Evolutionary conservation across 2,329 filamentous ascomycete species (phyloP), one percentile per base, ranked within the genome.

Genomic region (Talaromyces albobiverticillius): DNA sequence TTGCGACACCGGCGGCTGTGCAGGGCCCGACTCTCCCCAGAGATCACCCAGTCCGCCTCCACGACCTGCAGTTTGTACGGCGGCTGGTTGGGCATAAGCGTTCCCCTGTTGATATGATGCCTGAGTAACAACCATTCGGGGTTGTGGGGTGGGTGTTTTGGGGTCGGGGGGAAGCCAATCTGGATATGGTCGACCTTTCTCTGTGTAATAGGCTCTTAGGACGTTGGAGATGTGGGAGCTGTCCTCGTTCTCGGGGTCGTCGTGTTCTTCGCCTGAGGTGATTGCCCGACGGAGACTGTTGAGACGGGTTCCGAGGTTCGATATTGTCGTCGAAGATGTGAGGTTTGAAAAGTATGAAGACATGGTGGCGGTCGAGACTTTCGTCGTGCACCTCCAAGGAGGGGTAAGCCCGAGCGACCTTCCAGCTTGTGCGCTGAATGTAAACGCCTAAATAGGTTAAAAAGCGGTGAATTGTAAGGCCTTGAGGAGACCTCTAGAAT

Each of bases 161-260:
- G 90, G 92, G 70, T 96, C 90, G 5, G 89, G 86, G 7, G 92
- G 90, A 7, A 97, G 85, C 93, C 94, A 97, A 62, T 79, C 75
- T 1, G 94, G 94, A 59, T 92, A 88, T 1, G 85, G 80, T 20
- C 86, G 85, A 62, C 87, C 89, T 67, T 95, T 94, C 71, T 97
- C 92, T 49, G 79, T 83, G 79, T 99, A 97, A 80, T 97, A 96
- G 63, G 85, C 87, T 64, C 94, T 88, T 23, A 99, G 84, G 32
- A 95, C 91, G 64, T 94, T 89, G 74, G 90, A 95, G 66, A 97
- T 88, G 76, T 97, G 91, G 2, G 91, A 95, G 76, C 95, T 90
- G 76, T 97, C 92, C 73, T 95, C 76, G 57, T 75, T 70, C 38
- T 77, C 74, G 2, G 74, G 71, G 61, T 75, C 72, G 59, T 75